Conservation (phyloP, 1,139 yeast genomes). For the Kodamaea alishanica region DNA sequence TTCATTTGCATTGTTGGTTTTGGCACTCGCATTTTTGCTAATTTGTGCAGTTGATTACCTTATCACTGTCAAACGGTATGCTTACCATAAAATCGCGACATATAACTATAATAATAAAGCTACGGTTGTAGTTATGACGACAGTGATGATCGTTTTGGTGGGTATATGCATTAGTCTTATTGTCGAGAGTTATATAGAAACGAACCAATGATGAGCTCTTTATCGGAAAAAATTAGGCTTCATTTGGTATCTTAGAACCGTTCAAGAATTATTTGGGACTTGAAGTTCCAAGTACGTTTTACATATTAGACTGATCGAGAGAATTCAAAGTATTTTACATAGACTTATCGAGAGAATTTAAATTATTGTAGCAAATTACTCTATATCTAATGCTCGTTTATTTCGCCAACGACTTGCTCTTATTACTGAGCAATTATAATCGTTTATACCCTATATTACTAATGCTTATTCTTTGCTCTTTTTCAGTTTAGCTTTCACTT, state of each 20-base stretch:
- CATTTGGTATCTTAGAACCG: too few species aligned
- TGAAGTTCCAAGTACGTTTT: too few species aligned
- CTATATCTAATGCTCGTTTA: not conserved
- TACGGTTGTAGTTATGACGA: conserved; percentile 37
- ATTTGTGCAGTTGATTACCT: conserved; percentile 46
- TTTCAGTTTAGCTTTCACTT: conserved; percentile 4
- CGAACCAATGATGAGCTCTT: not conserved
- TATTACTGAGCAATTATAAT: not conserved
- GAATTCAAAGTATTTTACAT: too few species aligned
- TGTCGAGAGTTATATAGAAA: conserved; percentile 35
- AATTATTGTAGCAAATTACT: too few species aligned
- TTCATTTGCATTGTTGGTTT: conserved; percentile 35
- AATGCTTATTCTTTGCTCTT: not conserved
- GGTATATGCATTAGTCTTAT: conserved; percentile 43
- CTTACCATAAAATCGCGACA: conserved; percentile 40
- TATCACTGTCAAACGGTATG: conserved; percentile 44
- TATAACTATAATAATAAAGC: conserved; percentile 35
- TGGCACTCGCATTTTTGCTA: conserved; percentile 40
- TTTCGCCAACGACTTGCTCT: not conserved
- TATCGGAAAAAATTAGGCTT: too few species aligned
- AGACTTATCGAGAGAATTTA: too few species aligned
- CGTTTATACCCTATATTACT: not conserved
- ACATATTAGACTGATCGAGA: too few species aligned
- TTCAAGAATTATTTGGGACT: too few species aligned
- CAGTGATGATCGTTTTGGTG: conserved; percentile 40